phyloP scores from a whole-genome alignment of 176 grass and related monocot species.

The Cenchrus purpureus region DNA sequence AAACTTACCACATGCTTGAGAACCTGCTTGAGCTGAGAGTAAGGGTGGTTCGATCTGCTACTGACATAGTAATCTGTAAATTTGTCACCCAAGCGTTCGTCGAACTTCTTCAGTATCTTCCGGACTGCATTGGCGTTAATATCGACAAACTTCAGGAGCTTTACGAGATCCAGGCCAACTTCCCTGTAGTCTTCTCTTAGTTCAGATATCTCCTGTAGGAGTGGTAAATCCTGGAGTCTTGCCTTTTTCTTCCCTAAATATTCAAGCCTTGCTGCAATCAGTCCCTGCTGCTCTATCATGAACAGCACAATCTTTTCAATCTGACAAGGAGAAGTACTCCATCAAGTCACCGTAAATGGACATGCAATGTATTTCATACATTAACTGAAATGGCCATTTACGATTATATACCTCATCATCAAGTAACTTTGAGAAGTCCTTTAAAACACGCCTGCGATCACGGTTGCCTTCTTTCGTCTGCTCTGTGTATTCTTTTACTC shows the following conservation, averaged over 20 bases:
- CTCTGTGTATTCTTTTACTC: constrained; percentile 57
- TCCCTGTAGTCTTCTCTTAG: constrained; percentile 46
- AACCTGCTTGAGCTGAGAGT: constrained; percentile 66
- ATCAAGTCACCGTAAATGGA: neutral
- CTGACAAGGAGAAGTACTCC: constrained; percentile 21
- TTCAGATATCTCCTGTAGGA: constrained; percentile 49
- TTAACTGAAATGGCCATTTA: too few relatives aligned
- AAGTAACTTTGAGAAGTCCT: constrained; percentile 63
- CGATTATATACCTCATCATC: constrained; percentile 52
- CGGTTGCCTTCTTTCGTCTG: constrained; percentile 45
- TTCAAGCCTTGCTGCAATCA: constrained; percentile 57
- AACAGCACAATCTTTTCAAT: constrained; percentile 64
- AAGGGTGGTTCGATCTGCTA: constrained; percentile 55
- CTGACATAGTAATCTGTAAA: constrained; percentile 63
- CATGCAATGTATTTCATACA: too few relatives aligned
- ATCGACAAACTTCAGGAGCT: constrained; percentile 59
- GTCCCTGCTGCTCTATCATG: constrained; percentile 65
- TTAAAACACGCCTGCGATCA: constrained; percentile 40
- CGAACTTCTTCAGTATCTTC: constrained; percentile 68
- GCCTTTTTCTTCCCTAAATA: constrained; percentile 38
- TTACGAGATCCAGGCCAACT: constrained; percentile 54
- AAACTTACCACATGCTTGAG: constrained; percentile 60
- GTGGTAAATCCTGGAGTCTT: constrained; percentile 40
- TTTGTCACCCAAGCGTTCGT: constrained; percentile 51
- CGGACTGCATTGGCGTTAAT: constrained; percentile 57